Evolutionary conservation across 2,329 filamentous ascomycete genomes (phyloP), one percentile per base, ranked within the genome.

Genomic region (Aspergillus brasiliensis): DNA sequence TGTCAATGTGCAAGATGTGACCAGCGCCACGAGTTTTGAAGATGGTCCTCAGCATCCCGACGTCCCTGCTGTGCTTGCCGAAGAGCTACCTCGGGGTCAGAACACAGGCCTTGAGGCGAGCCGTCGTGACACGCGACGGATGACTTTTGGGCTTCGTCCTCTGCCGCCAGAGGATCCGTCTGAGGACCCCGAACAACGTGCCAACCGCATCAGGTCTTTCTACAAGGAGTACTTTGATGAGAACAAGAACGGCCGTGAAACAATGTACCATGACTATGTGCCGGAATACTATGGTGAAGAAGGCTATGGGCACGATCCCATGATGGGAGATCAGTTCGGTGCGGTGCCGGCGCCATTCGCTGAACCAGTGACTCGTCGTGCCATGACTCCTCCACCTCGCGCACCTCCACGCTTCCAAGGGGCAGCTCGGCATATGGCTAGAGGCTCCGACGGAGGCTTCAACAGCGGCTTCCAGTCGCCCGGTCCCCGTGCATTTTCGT

Each of bases 151-250:
- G 51, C 71, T 96, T 75, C 89, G 95, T 15, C 95, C 95, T 21
- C 83, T 99, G 63, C 95, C 95, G 5, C 91, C 92, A 37, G 88
- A 93, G 71, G 91, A 96, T 65, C 87, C 91, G 46, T 86, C 88
- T 3, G 95, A 98, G 73, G 94, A 97, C 73, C 92, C 95, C 0
- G 95, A 98, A 76, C 88, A 94, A 71, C 88, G 95, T 70, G 95
- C 95, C 65, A 98, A 97, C 81, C 88, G 95, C 60, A 99, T 99
- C 67, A 87, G 95, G 75, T 99, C 95, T 3, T 99, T 99, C 81
- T 99, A 99, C 82, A 97, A 97, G 81, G 95, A 99, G 74, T 99
- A 99, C 80, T 99, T 99, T 69, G 95, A 98, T 66, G 94, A 97
- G 44, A 86, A 82, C 60, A 91, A 87, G 73, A 76, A 79, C 2